Evolutionary conservation across 768 basidiomycete species (phyloP).

Genomic region (Trametopsis cervina): DNA sequence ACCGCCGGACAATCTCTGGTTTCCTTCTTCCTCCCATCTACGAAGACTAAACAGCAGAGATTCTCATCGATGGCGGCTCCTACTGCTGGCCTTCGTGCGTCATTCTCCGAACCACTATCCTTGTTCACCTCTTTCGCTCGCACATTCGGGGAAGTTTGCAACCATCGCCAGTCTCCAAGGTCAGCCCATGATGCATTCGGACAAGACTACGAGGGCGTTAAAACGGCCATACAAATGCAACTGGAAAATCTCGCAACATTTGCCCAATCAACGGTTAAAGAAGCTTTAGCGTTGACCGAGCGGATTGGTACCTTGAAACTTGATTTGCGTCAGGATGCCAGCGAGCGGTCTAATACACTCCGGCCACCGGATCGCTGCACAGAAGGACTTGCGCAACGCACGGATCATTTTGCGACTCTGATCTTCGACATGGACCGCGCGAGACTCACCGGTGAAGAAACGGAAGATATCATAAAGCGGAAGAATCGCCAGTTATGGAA

Average conservation of each 20-base stretch:
- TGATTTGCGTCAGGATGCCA: neutral
- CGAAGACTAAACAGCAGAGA: neutral
- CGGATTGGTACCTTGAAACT: neutral
- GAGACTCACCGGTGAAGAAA: neutral
- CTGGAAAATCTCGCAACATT: constrained; percentile 2
- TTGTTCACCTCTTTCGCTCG: neutral
- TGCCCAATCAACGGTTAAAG: constrained; percentile 2
- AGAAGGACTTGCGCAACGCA: neutral
- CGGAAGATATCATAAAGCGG: neutral
- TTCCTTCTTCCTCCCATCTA: neutral
- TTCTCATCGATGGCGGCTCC: neutral
- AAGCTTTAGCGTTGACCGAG: constrained; percentile 2
- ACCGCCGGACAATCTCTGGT: neutral
- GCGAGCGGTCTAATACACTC: neutral
- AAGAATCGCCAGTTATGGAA: constrained; percentile 4
- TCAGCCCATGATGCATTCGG: neutral
- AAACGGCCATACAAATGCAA: constrained; percentile 2
- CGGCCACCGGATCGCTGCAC: neutral
- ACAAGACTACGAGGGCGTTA: neutral
- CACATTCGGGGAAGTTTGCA: neutral
- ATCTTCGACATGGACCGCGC: neutral
- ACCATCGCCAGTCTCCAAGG: neutral
- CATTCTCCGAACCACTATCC: neutral
- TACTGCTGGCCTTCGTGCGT: neutral
- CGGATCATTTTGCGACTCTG: neutral